A percentile compares a stretch with the other conserved stretches of the same genome.
Evolutionary conservation across 139 green algal genomes (phyloP).

Genomic region (Parachlorella kessleri): DNA sequence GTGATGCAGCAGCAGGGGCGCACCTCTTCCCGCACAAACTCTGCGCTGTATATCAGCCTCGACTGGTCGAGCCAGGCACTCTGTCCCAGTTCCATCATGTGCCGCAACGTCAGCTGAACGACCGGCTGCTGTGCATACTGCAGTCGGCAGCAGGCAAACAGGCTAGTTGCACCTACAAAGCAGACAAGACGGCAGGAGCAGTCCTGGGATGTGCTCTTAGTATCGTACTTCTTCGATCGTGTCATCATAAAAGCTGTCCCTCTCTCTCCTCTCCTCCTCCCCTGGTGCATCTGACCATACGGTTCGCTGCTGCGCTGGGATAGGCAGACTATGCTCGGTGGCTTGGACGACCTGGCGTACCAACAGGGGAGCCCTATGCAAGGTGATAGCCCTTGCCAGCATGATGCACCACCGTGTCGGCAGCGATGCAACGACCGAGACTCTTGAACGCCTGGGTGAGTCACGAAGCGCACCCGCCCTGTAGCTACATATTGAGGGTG

Average conservation of each 20-base stretch:
- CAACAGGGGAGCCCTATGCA: not conserved
- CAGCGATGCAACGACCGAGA: too few relatives aligned
- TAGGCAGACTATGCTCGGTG: not conserved
- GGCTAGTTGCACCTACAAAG: not conserved
- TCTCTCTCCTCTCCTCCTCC: not conserved
- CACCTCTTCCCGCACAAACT: constrained; percentile 67
- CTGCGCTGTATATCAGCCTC: constrained; percentile 57
- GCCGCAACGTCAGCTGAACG: constrained; percentile 54
- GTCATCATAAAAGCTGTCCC: not conserved
- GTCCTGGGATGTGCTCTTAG: too few relatives aligned
- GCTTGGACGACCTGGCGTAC: not conserved
- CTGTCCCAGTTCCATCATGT: constrained; percentile 75
- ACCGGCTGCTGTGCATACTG: constrained; percentile 37
- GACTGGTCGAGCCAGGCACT: constrained; percentile 41
- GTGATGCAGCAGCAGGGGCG: too few relatives aligned
- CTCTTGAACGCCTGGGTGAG: too few relatives aligned
- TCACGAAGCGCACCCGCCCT: too few relatives aligned
- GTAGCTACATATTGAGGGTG: too few relatives aligned
- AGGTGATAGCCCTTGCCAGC: too few relatives aligned
- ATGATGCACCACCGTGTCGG: too few relatives aligned
- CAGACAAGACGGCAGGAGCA: too few relatives aligned
- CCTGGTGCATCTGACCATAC: not conserved
- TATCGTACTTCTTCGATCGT: not conserved
- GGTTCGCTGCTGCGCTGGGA: not conserved
- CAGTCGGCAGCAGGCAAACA: not conserved